phyloP scores from a whole-genome alignment of 805 yeast genomes.

The Candida methanosorbosa region DNA sequence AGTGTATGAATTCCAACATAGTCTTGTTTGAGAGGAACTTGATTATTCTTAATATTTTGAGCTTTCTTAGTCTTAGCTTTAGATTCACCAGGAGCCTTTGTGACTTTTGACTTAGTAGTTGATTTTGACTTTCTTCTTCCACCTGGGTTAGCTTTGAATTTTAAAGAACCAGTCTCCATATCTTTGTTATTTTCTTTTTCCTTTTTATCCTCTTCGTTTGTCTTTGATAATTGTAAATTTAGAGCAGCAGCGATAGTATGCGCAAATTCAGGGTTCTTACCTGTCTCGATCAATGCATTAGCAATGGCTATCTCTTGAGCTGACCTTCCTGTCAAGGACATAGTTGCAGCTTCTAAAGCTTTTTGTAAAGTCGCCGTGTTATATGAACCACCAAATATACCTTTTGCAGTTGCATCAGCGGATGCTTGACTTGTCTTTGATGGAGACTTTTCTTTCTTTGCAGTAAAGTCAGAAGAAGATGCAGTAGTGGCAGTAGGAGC shows the following conservation, averaged over 20 bases:
- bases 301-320: constrained; percentile 42
- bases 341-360: constrained; percentile 47
- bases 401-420: not conserved
- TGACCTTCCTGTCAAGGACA: constrained; percentile 48
- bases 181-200: too few species aligned
- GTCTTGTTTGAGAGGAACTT: too few species aligned
- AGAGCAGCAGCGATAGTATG: constrained; percentile 17
- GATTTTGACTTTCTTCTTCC: constrained; percentile 7
- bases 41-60: too few species aligned
- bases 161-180: too few species aligned
- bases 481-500: not conserved
- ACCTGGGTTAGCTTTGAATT: constrained; percentile 13
- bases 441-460: not conserved
- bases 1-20: too few species aligned
- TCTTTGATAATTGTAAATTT: too few species aligned
- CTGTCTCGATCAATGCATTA: constrained; percentile 38
- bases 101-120: too few species aligned
- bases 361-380: constrained; percentile 21
- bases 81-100: too few species aligned
- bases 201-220: too few species aligned
- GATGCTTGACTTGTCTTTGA: not conserved
- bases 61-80: too few species aligned
- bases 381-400: not conserved
- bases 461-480: not conserved
- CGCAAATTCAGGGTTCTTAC: constrained; percentile 38